Percentiles rank a stretch among this genome's conserved stretches.
Conservation (phyloP, 2,329 filamentous ascomycete genomes). For the Calonectria montana region DNA sequence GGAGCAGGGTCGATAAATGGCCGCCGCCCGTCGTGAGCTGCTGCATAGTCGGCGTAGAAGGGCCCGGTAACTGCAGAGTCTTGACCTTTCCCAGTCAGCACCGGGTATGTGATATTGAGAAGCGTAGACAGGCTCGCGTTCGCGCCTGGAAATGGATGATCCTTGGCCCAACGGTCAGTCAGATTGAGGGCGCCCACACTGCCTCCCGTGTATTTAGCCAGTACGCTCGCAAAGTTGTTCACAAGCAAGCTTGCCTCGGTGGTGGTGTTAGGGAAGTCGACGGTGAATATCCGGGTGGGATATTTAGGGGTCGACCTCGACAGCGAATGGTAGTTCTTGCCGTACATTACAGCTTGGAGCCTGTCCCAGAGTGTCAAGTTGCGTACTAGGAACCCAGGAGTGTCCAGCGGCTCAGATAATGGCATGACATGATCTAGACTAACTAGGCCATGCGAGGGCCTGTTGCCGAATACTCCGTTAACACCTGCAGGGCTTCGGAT, state of each 20-base stretch:
- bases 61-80: slow-evolving; percentile 49
- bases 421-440: slow-evolving; percentile 55
- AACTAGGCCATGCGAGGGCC: slow-evolving; percentile 53
- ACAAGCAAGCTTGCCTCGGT: not conserved
- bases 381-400: slow-evolving; percentile 55
- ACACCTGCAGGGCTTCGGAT: slow-evolving; percentile 57
- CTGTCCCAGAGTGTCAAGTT: slow-evolving; percentile 49
- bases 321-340: slow-evolving; percentile 33
- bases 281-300: not conserved
- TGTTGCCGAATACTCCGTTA: slow-evolving; percentile 58
- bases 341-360: slow-evolving; percentile 43
- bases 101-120: slow-evolving; percentile 49
- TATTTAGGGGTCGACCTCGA: not conserved
- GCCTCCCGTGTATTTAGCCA: not conserved
- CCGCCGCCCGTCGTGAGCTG: slow-evolving; percentile 45
- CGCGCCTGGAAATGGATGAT: not conserved
- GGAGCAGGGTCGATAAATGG: slow-evolving; percentile 53
- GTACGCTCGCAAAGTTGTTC: not conserved
- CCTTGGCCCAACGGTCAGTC: not conserved
- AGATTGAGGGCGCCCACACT: not conserved
- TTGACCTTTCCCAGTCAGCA: slow-evolving; percentile 52
- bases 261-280: not conserved
- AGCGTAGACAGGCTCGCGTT: slow-evolving; percentile 25
- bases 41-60: slow-evolving; percentile 52
- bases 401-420: slow-evolving; percentile 56